phyloP scores from a whole-genome alignment of 257 asterid genomes.

The Lycium ferocissimum region DNA sequence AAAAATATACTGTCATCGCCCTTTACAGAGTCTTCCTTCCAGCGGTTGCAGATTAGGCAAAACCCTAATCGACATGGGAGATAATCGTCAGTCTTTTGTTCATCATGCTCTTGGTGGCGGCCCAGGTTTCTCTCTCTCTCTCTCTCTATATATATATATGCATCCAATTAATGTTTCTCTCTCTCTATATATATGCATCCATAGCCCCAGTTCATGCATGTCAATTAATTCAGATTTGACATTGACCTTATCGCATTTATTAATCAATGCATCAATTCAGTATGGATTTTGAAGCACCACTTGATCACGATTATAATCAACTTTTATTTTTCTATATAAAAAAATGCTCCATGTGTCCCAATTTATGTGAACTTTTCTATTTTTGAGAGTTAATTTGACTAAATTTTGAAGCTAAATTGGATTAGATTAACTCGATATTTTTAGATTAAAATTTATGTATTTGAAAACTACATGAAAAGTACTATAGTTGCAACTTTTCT shows the following conservation, averaged over 20 bases:
- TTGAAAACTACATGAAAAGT: no score
- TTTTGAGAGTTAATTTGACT: no score
- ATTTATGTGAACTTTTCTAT: no score
- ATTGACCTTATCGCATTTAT: slow-evolving; percentile 17
- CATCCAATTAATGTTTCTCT: background rate
- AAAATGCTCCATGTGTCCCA: no score
- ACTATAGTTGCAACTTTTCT: no score
- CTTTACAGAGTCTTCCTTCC: slow-evolving; percentile 47
- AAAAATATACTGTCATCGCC: background rate
- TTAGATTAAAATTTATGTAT: no score
- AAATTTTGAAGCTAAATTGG: no score
- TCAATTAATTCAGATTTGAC: background rate
- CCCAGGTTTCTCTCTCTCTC: slow-evolving; percentile 49
- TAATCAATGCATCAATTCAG: background rate
- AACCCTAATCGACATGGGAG: slow-evolving; percentile 69
- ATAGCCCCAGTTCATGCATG: background rate
- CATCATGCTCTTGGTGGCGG: slow-evolving; percentile 77
- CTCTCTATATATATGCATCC: background rate
- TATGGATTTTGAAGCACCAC: background rate
- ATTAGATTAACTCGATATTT: no score
- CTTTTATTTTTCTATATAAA: background rate
- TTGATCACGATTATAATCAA: background rate
- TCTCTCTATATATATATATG: slow-evolving; percentile 26
- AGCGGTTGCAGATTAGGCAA: slow-evolving; percentile 32
- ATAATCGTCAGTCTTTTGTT: slow-evolving; percentile 54